These are phyloP conservation scores for Panus rudis DNA, from an alignment of 768 basidiomycete genomes.

Conservation along the genomic window DNA sequence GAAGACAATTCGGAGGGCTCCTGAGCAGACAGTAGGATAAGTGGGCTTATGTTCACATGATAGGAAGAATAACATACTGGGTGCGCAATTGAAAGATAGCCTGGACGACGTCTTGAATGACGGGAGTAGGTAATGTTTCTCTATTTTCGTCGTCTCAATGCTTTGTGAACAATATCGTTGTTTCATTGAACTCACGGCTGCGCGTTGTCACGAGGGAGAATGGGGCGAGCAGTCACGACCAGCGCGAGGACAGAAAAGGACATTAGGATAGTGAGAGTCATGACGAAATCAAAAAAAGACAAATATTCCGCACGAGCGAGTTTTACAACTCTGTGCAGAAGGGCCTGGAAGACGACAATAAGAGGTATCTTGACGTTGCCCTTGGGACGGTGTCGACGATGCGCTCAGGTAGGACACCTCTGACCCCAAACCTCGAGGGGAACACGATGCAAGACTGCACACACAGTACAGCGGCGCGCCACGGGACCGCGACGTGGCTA, in stretches of 20 bases:
- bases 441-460: slow-evolving; percentile 29
- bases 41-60: background rate
- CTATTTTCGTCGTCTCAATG: background rate
- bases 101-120: slow-evolving; percentile 25
- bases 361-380: too few relatives aligned
- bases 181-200: slow-evolving; percentile 20
- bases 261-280: slow-evolving; percentile 33
- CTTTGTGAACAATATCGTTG: slow-evolving; percentile 1
- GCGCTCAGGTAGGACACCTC: slow-evolving; percentile 45
- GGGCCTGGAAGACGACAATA: slow-evolving; percentile 49
- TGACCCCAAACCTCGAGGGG: slow-evolving; percentile 42
- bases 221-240: slow-evolving; percentile 37
- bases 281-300: slow-evolving; percentile 19
- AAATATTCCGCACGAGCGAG: slow-evolving; percentile 24
- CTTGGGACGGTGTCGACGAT: slow-evolving; percentile 49
- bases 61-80: slow-evolving; percentile 23
- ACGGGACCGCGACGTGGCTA: background rate
- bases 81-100: slow-evolving; percentile 29
- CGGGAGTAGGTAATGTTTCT: background rate
- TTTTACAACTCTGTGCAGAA: slow-evolving; percentile 59
- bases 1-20: slow-evolving; percentile 14
- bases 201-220: slow-evolving; percentile 21
- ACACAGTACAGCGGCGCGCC: background rate
- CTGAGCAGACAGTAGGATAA: slow-evolving; percentile 2
- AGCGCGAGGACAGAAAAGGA: slow-evolving; percentile 36